Evolutionary conservation across 1,284 basidiomycete species (phyloP).

Genomic region (Albatrellus sp.): DNA sequence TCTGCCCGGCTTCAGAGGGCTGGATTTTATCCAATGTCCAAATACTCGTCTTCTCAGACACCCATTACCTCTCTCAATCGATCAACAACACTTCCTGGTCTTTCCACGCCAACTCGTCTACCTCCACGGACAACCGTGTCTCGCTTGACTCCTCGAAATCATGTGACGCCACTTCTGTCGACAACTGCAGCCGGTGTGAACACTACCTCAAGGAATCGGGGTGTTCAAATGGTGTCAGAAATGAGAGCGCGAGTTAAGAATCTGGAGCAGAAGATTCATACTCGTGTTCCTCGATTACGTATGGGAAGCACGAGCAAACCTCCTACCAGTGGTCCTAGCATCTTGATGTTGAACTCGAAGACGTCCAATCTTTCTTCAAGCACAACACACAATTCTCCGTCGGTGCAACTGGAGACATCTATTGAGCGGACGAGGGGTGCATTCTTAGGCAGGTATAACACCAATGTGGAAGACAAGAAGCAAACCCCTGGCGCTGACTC

Average conservation of each 20-base stretch:
- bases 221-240: conserved; percentile 81
- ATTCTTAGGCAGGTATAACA: conserved; percentile 2
- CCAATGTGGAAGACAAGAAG: conserved; percentile 14
- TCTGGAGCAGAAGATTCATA: conserved; percentile 74
- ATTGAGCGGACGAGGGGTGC: conserved; percentile 15
- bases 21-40: conserved; percentile 33
- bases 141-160: conserved; percentile 31
- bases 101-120: conserved; percentile 31
- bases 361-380: conserved; percentile 14
- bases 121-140: conserved; percentile 32
- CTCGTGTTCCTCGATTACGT: conserved; percentile 66
- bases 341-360: conserved; percentile 15
- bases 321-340: conserved; percentile 24
- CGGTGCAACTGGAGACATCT: conserved; percentile 13
- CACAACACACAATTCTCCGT: conserved; percentile 14
- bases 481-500: conserved; percentile 39
- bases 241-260: conserved; percentile 73
- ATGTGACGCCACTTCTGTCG: conserved; percentile 28
- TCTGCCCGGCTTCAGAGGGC: conserved; percentile 37
- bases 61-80: conserved; percentile 35
- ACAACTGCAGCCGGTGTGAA: conserved; percentile 23
- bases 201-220: conserved; percentile 54
- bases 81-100: conserved; percentile 40
- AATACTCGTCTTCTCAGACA: conserved; percentile 26
- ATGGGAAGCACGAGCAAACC: conserved; percentile 54